These are phyloP conservation scores for Papiliotrema fonsecae DNA, from an alignment of 1,284 basidiomycete genomes.

Conservation along the genomic window DNA sequence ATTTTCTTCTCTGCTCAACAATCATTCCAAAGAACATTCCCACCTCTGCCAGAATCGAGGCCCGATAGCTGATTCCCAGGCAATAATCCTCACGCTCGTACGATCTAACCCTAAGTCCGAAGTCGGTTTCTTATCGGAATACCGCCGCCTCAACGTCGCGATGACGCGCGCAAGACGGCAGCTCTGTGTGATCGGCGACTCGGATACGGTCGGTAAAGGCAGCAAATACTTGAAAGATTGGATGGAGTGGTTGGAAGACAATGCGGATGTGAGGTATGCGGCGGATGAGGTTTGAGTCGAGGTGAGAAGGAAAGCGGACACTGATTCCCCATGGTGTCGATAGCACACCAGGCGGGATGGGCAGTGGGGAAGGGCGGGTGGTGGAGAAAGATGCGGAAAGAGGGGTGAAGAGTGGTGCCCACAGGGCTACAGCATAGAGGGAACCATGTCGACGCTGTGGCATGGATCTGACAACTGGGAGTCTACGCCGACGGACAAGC, in stretches of 20 bases:
- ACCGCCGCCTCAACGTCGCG: slow-evolving; percentile 82
- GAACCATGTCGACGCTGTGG: no score
- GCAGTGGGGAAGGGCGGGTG: no score
- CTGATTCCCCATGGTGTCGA: no score
- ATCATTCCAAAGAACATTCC: no score
- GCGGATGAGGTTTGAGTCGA: slow-evolving; percentile 46
- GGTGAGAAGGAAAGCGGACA: background rate
- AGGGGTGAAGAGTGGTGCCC: no score
- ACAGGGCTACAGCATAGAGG: no score
- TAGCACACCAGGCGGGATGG: background rate
- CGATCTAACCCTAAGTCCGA: slow-evolving; percentile 77
- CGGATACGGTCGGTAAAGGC: slow-evolving; percentile 77
- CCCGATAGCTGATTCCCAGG: slow-evolving; percentile 52
- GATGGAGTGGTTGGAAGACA: slow-evolving; percentile 81
- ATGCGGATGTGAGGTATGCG: slow-evolving; percentile 82
- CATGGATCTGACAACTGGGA: no score
- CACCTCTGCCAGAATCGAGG: no score
- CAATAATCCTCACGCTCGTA: slow-evolving; percentile 81
- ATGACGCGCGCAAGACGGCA: slow-evolving; percentile 93
- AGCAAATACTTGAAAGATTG: slow-evolving; percentile 77
- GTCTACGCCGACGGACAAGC: no score
- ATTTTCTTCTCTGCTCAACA: no score
- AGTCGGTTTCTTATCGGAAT: slow-evolving; percentile 88
- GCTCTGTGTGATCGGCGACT: slow-evolving; percentile 84
- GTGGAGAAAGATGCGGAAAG: no score